Conservation (phyloP, 257 asterid species). For the Solanum appendiculatum region DNA sequence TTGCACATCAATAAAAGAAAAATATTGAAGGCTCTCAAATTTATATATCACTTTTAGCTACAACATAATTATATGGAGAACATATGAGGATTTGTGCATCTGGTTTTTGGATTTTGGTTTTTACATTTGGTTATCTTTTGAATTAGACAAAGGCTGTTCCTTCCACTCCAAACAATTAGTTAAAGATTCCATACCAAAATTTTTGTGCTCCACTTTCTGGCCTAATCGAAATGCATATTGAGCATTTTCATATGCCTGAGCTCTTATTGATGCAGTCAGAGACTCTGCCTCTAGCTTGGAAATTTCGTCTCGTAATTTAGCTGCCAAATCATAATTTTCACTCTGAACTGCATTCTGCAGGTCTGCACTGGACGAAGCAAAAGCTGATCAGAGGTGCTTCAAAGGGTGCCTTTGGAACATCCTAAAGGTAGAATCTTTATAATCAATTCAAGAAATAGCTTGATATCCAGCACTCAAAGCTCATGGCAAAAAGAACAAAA, state of each 20-base stretch:
- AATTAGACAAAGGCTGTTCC: not conserved
- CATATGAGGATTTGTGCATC: not conserved
- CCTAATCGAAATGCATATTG: constrained; percentile 81
- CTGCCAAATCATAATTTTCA: constrained; percentile 82
- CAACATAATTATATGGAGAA: not conserved
- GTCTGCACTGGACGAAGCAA: constrained; percentile 65
- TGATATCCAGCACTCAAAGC: not conserved
- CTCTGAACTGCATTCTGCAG: constrained; percentile 71
- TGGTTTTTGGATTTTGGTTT: not conserved
- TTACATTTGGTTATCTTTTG: not conserved
- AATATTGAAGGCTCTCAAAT: not conserved
- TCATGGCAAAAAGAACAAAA: not conserved
- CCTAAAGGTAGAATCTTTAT: not conserved
- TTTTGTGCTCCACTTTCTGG: constrained; percentile 84
- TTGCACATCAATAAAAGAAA: not conserved
- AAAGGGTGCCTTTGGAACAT: not conserved
- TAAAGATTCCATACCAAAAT: constrained; percentile 45
- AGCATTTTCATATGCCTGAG: constrained; percentile 74
- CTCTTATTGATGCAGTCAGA: constrained; percentile 65
- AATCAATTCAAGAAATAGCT: not conserved
- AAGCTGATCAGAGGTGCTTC: constrained; percentile 6
- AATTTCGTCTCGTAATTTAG: constrained; percentile 74
- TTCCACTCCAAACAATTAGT: not conserved
- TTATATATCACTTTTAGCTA: not conserved
- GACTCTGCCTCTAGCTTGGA: constrained; percentile 91